These are phyloP conservation scores for Setaria italica DNA, from an alignment of 202 grass and related monocot genomes.

Conservation along the genomic window DNA sequence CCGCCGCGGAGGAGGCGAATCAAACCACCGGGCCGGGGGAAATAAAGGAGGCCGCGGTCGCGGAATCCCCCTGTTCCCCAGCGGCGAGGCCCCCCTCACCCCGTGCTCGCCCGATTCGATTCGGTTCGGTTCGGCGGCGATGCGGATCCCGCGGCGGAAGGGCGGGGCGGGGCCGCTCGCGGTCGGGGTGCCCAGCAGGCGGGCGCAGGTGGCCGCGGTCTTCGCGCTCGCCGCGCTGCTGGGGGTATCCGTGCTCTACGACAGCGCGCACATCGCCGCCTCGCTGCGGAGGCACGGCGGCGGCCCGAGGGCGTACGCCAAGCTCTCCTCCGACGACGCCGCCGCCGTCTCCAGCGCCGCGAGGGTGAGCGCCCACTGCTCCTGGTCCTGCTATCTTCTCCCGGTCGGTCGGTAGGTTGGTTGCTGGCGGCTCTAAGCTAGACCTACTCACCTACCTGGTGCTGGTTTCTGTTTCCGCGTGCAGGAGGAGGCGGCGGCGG, in stretches of 20 bases:
- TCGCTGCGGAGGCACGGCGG: conserved; percentile 57
- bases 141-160: conserved; percentile 69
- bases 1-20: not conserved
- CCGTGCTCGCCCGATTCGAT: not conserved
- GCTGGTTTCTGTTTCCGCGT: conserved; percentile 10
- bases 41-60: not conserved
- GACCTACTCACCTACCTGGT: not conserved
- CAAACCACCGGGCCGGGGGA: not conserved
- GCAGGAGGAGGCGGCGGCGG: conserved; percentile 23
- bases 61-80: not conserved
- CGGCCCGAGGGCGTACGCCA: conserved; percentile 14
- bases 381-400: not conserved
- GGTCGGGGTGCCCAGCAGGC: conserved; percentile 46
- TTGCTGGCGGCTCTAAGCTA: not conserved
- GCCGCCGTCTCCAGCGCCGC: not conserved
- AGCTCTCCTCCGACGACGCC: conserved; percentile 30
- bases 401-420: not conserved
- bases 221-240: conserved; percentile 66
- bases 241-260: conserved; percentile 70
- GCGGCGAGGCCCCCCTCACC: not conserved
- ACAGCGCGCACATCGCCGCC: conserved; percentile 69
- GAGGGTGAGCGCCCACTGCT: conserved; percentile 26
- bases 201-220: conserved; percentile 60
- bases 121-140: not conserved
- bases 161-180: conserved; percentile 10